Conservation (phyloP, 2,329 filamentous ascomycete species). For the Chaetomium sp. region DNA sequence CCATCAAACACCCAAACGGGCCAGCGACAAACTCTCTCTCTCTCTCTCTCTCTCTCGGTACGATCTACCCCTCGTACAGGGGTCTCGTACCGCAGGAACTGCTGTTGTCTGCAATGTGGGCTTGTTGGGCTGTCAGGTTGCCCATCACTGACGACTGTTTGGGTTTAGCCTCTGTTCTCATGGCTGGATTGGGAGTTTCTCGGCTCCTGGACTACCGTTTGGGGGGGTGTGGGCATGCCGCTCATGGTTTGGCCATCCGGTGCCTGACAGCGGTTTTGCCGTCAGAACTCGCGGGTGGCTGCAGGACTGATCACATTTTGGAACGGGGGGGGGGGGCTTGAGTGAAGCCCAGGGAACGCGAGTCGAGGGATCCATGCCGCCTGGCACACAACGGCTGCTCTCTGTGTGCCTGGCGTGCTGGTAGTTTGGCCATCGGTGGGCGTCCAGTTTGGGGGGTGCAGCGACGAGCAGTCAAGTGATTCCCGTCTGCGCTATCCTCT, state of each 20-base stretch:
- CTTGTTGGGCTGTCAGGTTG: neutral
- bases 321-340: constrained; percentile 25
- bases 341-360: constrained; percentile 28
- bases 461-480: constrained; percentile 13
- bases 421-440: constrained; percentile 5
- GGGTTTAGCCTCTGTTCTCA: constrained; percentile 1
- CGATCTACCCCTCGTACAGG: too few species aligned
- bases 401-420: neutral
- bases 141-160: neutral
- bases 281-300: constrained; percentile 29
- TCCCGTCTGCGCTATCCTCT: constrained; percentile 11
- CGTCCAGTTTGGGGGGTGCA: constrained; percentile 10
- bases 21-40: too few species aligned
- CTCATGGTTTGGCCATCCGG: constrained; percentile 8
- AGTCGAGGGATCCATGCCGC: constrained; percentile 33
- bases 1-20: too few species aligned
- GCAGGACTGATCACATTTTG: constrained; percentile 33
- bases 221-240: constrained; percentile 7
- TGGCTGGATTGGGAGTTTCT: constrained; percentile 7
- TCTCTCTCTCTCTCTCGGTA: too few species aligned
- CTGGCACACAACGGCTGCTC: constrained; percentile 13
- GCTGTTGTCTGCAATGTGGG: too few species aligned
- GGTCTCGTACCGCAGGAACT: too few species aligned
- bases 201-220: constrained; percentile 13
- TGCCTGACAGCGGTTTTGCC: constrained; percentile 8